These are phyloP conservation scores for Vitis hybrid DNA, from an alignment of 177 flowering plant species.

Conservation along the genomic window DNA sequence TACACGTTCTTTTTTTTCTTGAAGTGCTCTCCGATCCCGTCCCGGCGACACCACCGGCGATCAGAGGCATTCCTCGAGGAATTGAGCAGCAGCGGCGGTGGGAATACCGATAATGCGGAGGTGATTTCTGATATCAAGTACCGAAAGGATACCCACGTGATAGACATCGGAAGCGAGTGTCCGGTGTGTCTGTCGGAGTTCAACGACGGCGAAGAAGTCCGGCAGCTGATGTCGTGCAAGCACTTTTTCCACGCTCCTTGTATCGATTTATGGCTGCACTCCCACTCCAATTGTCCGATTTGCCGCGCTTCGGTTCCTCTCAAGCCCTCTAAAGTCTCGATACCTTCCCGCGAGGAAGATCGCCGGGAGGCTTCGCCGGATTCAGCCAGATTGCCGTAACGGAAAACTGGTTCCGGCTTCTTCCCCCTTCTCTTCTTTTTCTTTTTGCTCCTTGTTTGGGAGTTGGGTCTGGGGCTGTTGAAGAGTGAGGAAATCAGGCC, in stretches of 20 bases:
- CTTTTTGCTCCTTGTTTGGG: too few species aligned
- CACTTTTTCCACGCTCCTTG: constrained; percentile 47
- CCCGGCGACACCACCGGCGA: constrained; percentile 12
- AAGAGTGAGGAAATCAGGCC: too few species aligned
- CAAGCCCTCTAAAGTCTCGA: constrained; percentile 7
- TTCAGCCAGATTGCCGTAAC: too few species aligned
- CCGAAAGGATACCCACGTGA: constrained; percentile 22
- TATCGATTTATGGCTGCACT: constrained; percentile 37
- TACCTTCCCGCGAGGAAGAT: too few species aligned
- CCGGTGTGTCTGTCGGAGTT: constrained; percentile 50
- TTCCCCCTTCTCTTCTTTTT: too few species aligned
- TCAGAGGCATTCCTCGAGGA: neutral
- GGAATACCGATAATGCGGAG: neutral
- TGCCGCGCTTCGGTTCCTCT: constrained; percentile 39
- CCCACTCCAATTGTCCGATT: constrained; percentile 44
- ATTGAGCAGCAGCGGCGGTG: neutral
- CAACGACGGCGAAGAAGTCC: constrained; percentile 38
- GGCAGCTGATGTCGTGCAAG: constrained; percentile 32
- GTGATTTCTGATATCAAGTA: constrained; percentile 9
- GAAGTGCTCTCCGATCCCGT: constrained; percentile 23
- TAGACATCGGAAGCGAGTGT: constrained; percentile 35
- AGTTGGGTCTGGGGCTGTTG: too few species aligned
- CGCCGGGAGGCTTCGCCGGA: too few species aligned
- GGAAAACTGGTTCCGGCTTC: too few species aligned
- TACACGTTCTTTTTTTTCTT: constrained; percentile 32